Percentiles rank a stretch among this genome's conserved stretches.
phyloP scores from a whole-genome alignment of 1,139 yeast genomes.

The Kluyveromyces sp. region DNA sequence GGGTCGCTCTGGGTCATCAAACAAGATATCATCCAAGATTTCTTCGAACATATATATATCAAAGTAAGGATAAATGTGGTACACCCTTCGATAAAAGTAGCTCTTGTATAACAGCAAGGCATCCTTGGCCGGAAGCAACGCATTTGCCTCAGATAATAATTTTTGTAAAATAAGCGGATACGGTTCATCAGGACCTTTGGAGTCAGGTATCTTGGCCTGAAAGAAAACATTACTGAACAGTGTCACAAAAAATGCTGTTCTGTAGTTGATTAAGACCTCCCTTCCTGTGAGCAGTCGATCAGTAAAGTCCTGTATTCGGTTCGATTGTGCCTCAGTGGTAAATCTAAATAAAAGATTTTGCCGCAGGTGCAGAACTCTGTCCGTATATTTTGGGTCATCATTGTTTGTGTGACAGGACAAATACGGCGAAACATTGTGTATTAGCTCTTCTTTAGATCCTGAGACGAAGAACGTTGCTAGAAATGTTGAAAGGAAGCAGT shows the following conservation, averaged over 20 bases:
- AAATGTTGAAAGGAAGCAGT: slow-evolving; percentile 21
- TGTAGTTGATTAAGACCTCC: slow-evolving; percentile 5
- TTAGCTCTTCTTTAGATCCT: slow-evolving; percentile 19
- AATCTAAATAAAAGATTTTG: slow-evolving; percentile 5
- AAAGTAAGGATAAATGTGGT: slow-evolving; percentile 21
- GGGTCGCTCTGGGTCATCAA: slow-evolving; percentile 1
- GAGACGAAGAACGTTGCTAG: slow-evolving; percentile 22
- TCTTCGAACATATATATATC: slow-evolving; percentile 20
- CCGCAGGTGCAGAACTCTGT: slow-evolving; percentile 5
- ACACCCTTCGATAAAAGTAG: slow-evolving; percentile 18
- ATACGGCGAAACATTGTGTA: slow-evolving; percentile 4
- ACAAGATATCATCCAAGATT: slow-evolving; percentile 3
- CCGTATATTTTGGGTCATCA: slow-evolving; percentile 5
- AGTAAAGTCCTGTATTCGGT: slow-evolving; percentile 6
- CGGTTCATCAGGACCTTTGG: slow-evolving; percentile 9
- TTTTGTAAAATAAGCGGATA: slow-evolving; percentile 24
- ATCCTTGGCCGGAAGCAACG: slow-evolving; percentile 5
- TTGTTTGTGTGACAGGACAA: slow-evolving; percentile 4
- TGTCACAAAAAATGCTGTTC: slow-evolving; percentile 5
- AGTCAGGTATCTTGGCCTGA: slow-evolving; percentile 5
- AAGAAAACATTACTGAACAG: slow-evolving; percentile 6
- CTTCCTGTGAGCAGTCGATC: slow-evolving; percentile 4
- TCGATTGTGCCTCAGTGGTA: slow-evolving; percentile 2
- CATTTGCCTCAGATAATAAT: slow-evolving; percentile 19
- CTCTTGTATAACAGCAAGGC: slow-evolving; percentile 6